Conservation (phyloP, 2,329 filamentous ascomycete genomes). For the Microdochium nivale region DNA sequence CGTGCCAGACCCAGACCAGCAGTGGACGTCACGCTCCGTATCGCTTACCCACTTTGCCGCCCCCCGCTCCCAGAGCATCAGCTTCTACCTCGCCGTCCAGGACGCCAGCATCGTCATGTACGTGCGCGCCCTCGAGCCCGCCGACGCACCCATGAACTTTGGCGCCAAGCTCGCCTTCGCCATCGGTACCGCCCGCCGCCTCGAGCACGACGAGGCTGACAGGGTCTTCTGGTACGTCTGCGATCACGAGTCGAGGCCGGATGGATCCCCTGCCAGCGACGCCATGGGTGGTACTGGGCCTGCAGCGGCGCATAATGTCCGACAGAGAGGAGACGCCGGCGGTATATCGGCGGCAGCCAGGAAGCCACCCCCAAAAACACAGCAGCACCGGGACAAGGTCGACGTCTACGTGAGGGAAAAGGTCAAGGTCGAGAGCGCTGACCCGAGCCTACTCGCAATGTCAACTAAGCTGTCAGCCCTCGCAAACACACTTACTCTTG, state of each 20-base stretch:
- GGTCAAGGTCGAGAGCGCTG: slow-evolving; percentile 78
- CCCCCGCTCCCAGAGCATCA: slow-evolving; percentile 54
- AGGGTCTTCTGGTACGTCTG: slow-evolving; percentile 57
- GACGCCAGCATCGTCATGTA: slow-evolving; percentile 64
- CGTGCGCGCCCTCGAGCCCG: slow-evolving; percentile 62
- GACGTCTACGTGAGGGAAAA: slow-evolving; percentile 87
- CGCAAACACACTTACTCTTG: slow-evolving; percentile 61
- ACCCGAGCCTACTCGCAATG: slow-evolving; percentile 76
- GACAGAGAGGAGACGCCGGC: neutral
- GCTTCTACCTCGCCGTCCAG: slow-evolving; percentile 62
- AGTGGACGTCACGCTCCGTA: slow-evolving; percentile 20
- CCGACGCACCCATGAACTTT: slow-evolving; percentile 49
- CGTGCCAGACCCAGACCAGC: slow-evolving; percentile 17
- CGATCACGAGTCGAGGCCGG: slow-evolving; percentile 9
- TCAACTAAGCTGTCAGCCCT: slow-evolving; percentile 77
- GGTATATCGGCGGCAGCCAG: slow-evolving; percentile 2
- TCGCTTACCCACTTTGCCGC: slow-evolving; percentile 18
- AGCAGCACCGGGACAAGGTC: slow-evolving; percentile 10
- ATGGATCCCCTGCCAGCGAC: slow-evolving; percentile 3
- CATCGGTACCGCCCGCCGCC: slow-evolving; percentile 53
- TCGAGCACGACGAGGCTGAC: slow-evolving; percentile 74
- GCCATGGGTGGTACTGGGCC: neutral
- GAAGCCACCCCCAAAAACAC: neutral
- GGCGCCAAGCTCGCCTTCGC: slow-evolving; percentile 62
- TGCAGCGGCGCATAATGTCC: neutral